Conservation (phyloP, 768 basidiomycete genomes). For the Leccinellum luteum region DNA sequence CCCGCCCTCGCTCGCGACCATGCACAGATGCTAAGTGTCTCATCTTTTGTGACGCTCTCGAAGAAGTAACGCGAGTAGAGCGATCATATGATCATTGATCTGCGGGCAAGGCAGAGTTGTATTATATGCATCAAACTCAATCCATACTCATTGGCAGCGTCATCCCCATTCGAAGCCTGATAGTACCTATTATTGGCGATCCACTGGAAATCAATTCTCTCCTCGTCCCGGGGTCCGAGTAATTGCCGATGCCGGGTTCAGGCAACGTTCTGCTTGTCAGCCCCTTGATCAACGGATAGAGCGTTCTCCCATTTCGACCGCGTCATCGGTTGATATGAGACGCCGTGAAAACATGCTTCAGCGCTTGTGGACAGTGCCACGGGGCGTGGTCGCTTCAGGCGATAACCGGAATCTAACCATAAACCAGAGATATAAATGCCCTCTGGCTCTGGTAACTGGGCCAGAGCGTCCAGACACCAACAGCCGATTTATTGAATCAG, state of each 20-base stretch:
- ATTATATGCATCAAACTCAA: not conserved
- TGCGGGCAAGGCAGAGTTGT: not conserved
- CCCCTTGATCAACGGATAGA: not conserved
- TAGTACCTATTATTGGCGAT: not conserved
- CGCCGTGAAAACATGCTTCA: not conserved
- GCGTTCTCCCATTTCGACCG: not conserved
- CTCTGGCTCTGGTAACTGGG: not conserved
- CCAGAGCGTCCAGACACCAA: not conserved
- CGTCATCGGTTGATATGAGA: not conserved
- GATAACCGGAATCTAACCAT: constrained; percentile 1
- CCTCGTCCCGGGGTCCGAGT: not conserved
- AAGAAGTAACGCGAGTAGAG: not conserved
- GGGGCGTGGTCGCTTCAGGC: not conserved
- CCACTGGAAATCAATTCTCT: not conserved
- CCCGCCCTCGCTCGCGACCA: not conserved
- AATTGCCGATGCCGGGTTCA: not conserved
- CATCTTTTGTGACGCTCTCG: not conserved
- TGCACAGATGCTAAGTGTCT: not conserved
- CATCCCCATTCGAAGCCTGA: not conserved
- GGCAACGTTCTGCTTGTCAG: not conserved
- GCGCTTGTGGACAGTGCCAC: not conserved
- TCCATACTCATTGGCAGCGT: not conserved
- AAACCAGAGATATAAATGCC: constrained; percentile 4
- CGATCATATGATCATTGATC: not conserved
- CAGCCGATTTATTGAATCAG: not conserved